Evolutionary conservation across 805 yeast genomes (phyloP).

Genomic region (Saccharomyces paradoxus): DNA sequence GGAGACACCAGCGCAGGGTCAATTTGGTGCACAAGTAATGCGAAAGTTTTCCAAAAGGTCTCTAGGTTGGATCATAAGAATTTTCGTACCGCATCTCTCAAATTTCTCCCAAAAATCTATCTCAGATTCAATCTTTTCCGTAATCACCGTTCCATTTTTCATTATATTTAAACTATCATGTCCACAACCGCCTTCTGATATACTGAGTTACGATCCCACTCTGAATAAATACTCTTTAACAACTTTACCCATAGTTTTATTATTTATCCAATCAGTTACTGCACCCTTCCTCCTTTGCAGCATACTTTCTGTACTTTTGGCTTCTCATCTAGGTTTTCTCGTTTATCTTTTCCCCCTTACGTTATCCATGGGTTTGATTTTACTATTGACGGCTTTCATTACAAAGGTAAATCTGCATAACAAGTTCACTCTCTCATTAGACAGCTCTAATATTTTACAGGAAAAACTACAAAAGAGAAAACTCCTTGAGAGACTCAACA

Average conservation of each 20-base stretch:
- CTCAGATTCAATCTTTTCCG: constrained; percentile 23
- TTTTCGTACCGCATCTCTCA: constrained; percentile 29
- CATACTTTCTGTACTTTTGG: constrained; percentile 16
- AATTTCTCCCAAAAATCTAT: constrained; percentile 22
- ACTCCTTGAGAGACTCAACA: constrained; percentile 12
- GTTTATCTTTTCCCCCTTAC: constrained; percentile 11
- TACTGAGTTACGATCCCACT: constrained; percentile 19
- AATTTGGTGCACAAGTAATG: not conserved
- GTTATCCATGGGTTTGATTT: constrained; percentile 7
- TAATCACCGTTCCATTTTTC: constrained; percentile 31
- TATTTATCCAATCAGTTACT: constrained; percentile 27
- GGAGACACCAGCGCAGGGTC: not conserved
- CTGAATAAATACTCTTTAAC: constrained; percentile 16
- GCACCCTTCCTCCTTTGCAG: constrained; percentile 25
- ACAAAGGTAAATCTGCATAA: constrained; percentile 11
- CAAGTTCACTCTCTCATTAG: constrained; percentile 18
- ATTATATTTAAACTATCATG: constrained; percentile 30
- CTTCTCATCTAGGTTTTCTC: constrained; percentile 3
- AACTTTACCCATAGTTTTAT: constrained; percentile 13
- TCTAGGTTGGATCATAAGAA: not conserved
- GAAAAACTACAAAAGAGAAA: constrained; percentile 12
- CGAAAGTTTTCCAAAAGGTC: not conserved
- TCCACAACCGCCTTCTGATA: constrained; percentile 27
- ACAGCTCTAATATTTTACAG: constrained; percentile 4
- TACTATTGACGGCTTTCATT: constrained; percentile 10